A percentile compares a stretch with the other conserved stretches of the same genome.
Evolutionary conservation across 2,329 filamentous ascomycete genomes (phyloP).

Genomic region (Penicillium sp.): DNA sequence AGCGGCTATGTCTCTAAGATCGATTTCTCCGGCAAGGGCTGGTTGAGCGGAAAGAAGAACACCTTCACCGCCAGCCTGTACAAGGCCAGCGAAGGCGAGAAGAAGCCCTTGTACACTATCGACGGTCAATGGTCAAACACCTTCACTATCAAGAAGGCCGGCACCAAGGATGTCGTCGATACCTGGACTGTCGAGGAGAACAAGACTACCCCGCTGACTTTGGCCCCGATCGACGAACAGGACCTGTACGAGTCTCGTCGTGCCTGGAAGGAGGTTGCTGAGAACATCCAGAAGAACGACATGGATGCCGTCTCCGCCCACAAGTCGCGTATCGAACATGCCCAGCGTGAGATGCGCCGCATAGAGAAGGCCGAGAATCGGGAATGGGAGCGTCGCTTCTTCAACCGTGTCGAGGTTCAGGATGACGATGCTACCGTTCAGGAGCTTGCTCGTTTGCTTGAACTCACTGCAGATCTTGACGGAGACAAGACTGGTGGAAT

Average conservation of each 20-base stretch:
- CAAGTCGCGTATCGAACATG: slow-evolving; percentile 87
- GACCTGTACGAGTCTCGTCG: slow-evolving; percentile 83
- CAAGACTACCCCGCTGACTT: slow-evolving; percentile 65
- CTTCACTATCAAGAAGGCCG: slow-evolving; percentile 74
- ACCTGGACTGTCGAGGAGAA: slow-evolving; percentile 60
- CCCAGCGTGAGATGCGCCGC: slow-evolving; percentile 74
- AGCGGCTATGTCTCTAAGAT: slow-evolving; percentile 86
- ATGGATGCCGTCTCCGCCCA: slow-evolving; percentile 77
- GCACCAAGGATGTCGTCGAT: slow-evolving; percentile 53
- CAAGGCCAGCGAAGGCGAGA: slow-evolving; percentile 63
- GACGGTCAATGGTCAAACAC: slow-evolving; percentile 87
- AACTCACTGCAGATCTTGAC: slow-evolving; percentile 49
- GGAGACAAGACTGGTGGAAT: slow-evolving; percentile 67
- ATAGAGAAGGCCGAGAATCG: slow-evolving; percentile 72
- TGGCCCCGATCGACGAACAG: slow-evolving; percentile 74
- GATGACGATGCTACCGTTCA: slow-evolving; percentile 41
- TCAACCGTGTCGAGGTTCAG: slow-evolving; percentile 50
- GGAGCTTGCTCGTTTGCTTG: slow-evolving; percentile 44
- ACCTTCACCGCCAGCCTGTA: slow-evolving; percentile 75
- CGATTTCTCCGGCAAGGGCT: slow-evolving; percentile 90
- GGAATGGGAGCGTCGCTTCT: slow-evolving; percentile 83
- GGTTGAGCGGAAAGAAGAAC: slow-evolving; percentile 96
- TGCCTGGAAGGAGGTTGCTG: slow-evolving; percentile 84
- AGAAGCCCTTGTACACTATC: slow-evolving; percentile 72
- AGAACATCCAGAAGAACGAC: slow-evolving; percentile 76